Base-by-base conservation (phyloP, 306 rosid species). In the Quercus variabilis region DNA sequence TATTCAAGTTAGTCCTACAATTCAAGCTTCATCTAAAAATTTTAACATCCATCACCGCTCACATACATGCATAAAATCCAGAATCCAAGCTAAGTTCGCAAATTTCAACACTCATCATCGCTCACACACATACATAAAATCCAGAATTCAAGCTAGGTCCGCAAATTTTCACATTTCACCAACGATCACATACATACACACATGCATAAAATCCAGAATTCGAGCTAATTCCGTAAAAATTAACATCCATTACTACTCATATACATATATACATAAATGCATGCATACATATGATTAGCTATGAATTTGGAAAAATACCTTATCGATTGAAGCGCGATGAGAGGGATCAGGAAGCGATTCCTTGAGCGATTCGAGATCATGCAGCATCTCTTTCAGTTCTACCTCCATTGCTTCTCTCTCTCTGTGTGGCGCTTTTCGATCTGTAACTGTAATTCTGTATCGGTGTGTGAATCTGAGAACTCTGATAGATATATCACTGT, bases 281-380 rank as follows among this genome's bases (percentile, higher is more conserved):
- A 21, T 7, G 6, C 41, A n/a, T n/a, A 54, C 25, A 71, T 46
- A 30, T 3, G n/a, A 10, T 2, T 43, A 68, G 43, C 1, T 18
- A 55, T 3, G 59, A 2, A 18, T 43, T 25, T 35, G 41, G 30
- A 41, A 77, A 46, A 64, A 62, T 31, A 94, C 98, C 94, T 92
- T 82, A 28, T 81, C 86, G 73, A 88, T 83, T 19, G 93, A 84
- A 62, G 76, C 85, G 9, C 70, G 85, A 41, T 69, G 91, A 74
- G 96, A 90, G 51, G 92, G 87, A 92, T 92, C 92, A 15, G 88
- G 60, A 68, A 88, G 88, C 80, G 91, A 89, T 78, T 84, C 86
- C 88, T 84, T 83, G 60, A 94, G 93, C 62, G 94, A 89, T 75
- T 94, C 88, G 77, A 94, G 97, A 85, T 94, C 97, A 52, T 81